phyloP scores from a whole-genome alignment of 352 stramenopile genomes.

The Phytophthora pini region DNA sequence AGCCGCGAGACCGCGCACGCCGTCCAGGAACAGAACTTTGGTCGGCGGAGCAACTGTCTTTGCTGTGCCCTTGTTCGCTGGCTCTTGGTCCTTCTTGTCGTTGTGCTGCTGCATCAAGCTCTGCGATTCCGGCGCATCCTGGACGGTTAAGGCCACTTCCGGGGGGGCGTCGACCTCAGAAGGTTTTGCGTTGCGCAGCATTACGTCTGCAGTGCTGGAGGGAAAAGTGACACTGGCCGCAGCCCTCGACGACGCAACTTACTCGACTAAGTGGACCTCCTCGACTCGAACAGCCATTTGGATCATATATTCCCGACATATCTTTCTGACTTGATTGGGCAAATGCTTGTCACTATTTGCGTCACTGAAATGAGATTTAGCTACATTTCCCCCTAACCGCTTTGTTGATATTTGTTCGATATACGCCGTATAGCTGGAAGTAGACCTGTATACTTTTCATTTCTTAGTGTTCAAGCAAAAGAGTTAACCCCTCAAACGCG shows the following conservation, averaged over 20 bases:
- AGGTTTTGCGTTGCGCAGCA: conserved; percentile 22
- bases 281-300: background rate
- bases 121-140: background rate
- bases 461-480: too few relatives aligned
- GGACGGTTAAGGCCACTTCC: conserved; percentile 12
- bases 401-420: too few relatives aligned
- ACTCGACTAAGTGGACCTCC: conserved; percentile 8
- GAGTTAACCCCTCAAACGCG: too few relatives aligned
- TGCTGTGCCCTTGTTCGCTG: background rate
- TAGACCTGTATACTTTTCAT: too few relatives aligned
- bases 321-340: conserved; percentile 3
- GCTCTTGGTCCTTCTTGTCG: conserved; percentile 14
- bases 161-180: conserved; percentile 1
- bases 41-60: conserved; percentile 7
- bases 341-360: background rate
- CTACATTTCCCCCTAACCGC: too few relatives aligned
- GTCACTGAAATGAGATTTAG: too few relatives aligned
- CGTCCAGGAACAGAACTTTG: conserved; percentile 46
- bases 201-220: background rate
- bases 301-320: conserved; percentile 1
- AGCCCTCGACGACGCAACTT: background rate
- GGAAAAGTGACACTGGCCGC: conserved; percentile 15
- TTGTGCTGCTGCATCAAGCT: background rate
- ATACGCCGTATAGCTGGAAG: too few relatives aligned
- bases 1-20: conserved; percentile 45